phyloP scores from a whole-genome alignment of 108 stramenopile genomes.

The Pseudonitzschia pungens region DNA sequence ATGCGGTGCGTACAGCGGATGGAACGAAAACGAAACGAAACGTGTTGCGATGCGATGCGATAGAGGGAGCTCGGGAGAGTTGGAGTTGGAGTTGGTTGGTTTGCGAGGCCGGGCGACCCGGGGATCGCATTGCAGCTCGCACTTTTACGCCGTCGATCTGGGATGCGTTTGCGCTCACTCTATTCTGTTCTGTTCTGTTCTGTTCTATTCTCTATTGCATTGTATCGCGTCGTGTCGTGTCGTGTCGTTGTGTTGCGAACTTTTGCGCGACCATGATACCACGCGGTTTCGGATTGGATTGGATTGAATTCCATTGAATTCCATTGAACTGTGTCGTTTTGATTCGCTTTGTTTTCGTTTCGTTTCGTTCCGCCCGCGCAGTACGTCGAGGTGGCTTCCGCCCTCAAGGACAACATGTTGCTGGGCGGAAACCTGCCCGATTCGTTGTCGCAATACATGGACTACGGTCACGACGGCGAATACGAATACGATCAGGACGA shows the following conservation, averaged over 20 bases:
- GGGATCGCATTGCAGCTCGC: no score
- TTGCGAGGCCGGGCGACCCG: no score
- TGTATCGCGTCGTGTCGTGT: background rate
- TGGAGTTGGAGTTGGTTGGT: no score
- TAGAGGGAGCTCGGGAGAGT: no score
- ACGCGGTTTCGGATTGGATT: no score
- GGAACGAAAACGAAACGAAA: no score
- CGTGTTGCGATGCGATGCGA: background rate
- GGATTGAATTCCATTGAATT: no score
- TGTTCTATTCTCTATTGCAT: background rate
- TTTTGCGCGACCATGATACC: background rate
- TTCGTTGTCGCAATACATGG: slow-evolving; percentile 25
- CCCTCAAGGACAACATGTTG: slow-evolving; percentile 68
- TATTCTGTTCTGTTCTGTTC: background rate
- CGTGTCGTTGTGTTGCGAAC: background rate
- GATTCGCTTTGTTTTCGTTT: background rate
- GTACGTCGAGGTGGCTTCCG: slow-evolving; percentile 68
- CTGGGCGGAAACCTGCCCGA: slow-evolving; percentile 64
- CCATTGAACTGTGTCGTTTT: slow-evolving; percentile 1
- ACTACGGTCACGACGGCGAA: slow-evolving; percentile 11
- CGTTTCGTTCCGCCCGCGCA: no score
- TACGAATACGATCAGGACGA: background rate
- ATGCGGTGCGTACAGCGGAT: slow-evolving; percentile 28
- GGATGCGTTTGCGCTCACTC: background rate
- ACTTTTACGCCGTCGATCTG: no score